phyloP scores from a whole-genome alignment of 2,329 filamentous ascomycete genomes.

The Stemphylium vesicarium region DNA sequence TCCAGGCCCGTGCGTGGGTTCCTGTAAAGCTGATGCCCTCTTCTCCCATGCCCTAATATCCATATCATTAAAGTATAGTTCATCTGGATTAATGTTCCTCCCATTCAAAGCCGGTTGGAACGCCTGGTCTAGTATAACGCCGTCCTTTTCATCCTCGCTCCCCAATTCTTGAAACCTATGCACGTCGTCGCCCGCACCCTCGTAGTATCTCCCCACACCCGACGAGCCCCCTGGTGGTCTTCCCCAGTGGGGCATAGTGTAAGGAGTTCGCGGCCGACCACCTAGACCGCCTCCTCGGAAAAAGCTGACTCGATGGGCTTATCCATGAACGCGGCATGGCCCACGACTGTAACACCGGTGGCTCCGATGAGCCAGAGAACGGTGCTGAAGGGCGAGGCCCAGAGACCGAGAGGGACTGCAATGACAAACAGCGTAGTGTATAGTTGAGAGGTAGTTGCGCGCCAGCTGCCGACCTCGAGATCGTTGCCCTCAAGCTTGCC shows the following conservation, averaged over 20 bases:
- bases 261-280: conserved; percentile 99
- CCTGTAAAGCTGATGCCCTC: conserved; percentile 54
- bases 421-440: conserved; percentile 88
- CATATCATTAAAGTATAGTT: conserved; percentile 57
- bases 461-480: conserved; percentile 81
- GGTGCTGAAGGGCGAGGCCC: conserved; percentile 82
- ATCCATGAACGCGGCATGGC: conserved; percentile 94
- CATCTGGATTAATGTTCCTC: conserved; percentile 51
- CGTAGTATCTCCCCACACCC: conserved; percentile 57
- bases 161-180: conserved; percentile 72
- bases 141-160: conserved; percentile 56
- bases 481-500: conserved; percentile 88
- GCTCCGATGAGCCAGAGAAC: conserved; percentile 96
- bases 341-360: conserved; percentile 89
- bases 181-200: conserved; percentile 52
- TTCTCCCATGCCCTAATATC: conserved; percentile 52
- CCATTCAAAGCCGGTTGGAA: conserved; percentile 41
- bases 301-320: conserved; percentile 99
- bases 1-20: conserved; percentile 57
- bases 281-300: conserved; percentile 99
- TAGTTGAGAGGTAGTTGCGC: conserved; percentile 87
- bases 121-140: conserved; percentile 51
- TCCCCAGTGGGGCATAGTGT: conserved; percentile 92
- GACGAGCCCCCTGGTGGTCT: conserved; percentile 88
- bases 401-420: conserved; percentile 82